Base-by-base conservation (phyloP, 2,329 filamentous ascomycete genomes). In the Xenosphaeropsis pyriputrescens region DNA sequence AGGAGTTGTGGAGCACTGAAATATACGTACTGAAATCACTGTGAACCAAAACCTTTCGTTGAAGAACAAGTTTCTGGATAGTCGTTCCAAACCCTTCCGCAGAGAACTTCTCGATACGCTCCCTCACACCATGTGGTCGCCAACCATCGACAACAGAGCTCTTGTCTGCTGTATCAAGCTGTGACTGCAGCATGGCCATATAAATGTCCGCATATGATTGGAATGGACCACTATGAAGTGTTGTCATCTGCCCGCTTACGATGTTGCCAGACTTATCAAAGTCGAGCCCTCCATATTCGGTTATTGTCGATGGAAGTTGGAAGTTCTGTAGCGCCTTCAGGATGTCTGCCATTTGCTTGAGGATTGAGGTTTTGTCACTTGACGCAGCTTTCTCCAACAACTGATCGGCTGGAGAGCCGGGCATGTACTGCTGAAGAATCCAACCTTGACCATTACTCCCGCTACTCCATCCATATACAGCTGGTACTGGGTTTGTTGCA, bases 381-480 rank as follows among this genome's bases (percentile, higher is more conserved):
- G 46, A 33, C 31, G 37, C 17, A 49, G 56, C 51, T 15, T 29
- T 41, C 12, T 32, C 29, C 26, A 54, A 54, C 29, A 36, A 36
- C 22, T 50, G 43, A 31, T 44, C 43, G 6, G 56, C 33, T 9
- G 46, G 38, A 16, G 37, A 18, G 11, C 56, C 53, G 18, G 53
- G 49, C 54, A 58, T 57, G 5, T 46, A 34, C 33, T 57, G 44
- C 40, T 56, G 47, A 18, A 59, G 35, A 39, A 56, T 57, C 44
- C 50, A 54, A 35, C 49, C 45, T 35, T 47, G 47, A 33, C 44
- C 45, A 31, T 43, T 19, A 2, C 45, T 41, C 31, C 49, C 50
- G 29, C 46, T 50, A 7, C 43, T 47, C 51, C 48, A 58, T 15
- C 39, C 55, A 36, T 50, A 57, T 13, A 57, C 45, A 5, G 42